Evolutionary conservation across 2,329 filamentous ascomycete genomes (phyloP).

Genomic region (Zarea fungicola): DNA sequence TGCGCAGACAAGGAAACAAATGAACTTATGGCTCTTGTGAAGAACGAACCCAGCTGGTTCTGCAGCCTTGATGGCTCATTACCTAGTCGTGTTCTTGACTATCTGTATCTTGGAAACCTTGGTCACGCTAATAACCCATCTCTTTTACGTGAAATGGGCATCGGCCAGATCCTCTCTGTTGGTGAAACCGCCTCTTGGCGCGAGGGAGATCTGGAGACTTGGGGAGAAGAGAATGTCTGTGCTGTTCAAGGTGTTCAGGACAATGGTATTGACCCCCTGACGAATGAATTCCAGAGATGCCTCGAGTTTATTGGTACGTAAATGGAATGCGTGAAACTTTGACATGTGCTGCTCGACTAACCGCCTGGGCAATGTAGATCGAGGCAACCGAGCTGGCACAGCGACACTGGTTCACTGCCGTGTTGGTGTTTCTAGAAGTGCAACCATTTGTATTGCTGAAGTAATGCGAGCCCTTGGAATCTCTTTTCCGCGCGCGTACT

Average conservation of each 20-base stretch:
- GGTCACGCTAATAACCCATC: slow-evolving; percentile 91
- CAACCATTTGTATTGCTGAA: slow-evolving; percentile 98
- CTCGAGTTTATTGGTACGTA: slow-evolving; percentile 85
- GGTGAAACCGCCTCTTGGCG: slow-evolving; percentile 84
- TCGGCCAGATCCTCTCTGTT: slow-evolving; percentile 83
- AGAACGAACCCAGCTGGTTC: slow-evolving; percentile 72
- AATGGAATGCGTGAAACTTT: background rate
- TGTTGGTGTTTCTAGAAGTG: slow-evolving; percentile 90
- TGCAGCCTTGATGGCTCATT: slow-evolving; percentile 80
- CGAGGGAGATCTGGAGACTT: slow-evolving; percentile 62
- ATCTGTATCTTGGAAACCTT: slow-evolving; percentile 95
- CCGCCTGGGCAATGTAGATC: slow-evolving; percentile 47
- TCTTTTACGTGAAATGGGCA: slow-evolving; percentile 72
- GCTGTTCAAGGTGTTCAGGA: slow-evolving; percentile 85
- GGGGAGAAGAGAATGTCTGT: slow-evolving; percentile 74
- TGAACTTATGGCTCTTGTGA: slow-evolving; percentile 48
- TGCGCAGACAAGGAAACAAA: slow-evolving; percentile 43
- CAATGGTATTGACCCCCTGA: slow-evolving; percentile 91
- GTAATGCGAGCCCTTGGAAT: slow-evolving; percentile 80
- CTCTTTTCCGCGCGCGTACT: slow-evolving; percentile 90
- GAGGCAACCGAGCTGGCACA: slow-evolving; percentile 68
- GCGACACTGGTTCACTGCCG: slow-evolving; percentile 94
- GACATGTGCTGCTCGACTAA: slow-evolving; percentile 10
- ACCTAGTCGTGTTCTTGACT: slow-evolving; percentile 81
- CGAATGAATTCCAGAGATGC: slow-evolving; percentile 77